Percentiles rank a stretch among this genome's conserved stretches.
Conservation (phyloP, 495 filamentous ascomycete genomes). For the Evernia prunastri region DNA sequence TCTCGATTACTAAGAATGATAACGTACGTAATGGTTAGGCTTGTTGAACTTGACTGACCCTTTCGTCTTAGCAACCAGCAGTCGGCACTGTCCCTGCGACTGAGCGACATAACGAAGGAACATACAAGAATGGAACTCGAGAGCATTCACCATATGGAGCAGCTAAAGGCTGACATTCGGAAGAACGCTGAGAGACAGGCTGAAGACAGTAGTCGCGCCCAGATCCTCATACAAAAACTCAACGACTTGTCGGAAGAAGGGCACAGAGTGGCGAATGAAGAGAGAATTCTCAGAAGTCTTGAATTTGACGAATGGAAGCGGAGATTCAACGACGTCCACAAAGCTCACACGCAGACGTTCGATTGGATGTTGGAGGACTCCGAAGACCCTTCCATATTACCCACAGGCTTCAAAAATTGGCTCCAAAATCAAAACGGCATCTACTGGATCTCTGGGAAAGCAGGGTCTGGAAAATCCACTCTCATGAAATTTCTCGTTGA, state of each 20-base stretch:
- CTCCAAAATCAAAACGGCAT: background rate
- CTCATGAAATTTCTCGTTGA: conserved; percentile 10
- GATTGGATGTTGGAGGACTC: conserved; percentile 10
- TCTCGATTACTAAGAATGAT: background rate
- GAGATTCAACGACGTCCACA: conserved; percentile 3
- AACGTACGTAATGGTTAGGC: background rate
- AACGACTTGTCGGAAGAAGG: background rate
- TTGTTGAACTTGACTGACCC: background rate
- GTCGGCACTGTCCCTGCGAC: background rate
- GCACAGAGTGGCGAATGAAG: conserved; percentile 2
- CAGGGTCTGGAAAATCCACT: conserved; percentile 9
- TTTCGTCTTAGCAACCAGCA: conserved; percentile 7
- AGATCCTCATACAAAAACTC: conserved; percentile 1
- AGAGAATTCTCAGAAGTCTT: conserved; percentile 3
- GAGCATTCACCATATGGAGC: conserved; percentile 8
- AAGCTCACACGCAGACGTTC: conserved; percentile 6
- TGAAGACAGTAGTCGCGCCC: background rate
- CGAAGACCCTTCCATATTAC: background rate
- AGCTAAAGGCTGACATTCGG: conserved; percentile 5
- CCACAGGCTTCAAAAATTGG: conserved; percentile 6
- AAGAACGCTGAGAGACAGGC: background rate
- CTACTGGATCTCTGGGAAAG: conserved; percentile 11
- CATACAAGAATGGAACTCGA: background rate
- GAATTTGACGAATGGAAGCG: conserved; percentile 8
- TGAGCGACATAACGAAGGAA: conserved; percentile 3